Base-by-base conservation (phyloP, 345 rosid species). In the Heritiera fomes region DNA sequence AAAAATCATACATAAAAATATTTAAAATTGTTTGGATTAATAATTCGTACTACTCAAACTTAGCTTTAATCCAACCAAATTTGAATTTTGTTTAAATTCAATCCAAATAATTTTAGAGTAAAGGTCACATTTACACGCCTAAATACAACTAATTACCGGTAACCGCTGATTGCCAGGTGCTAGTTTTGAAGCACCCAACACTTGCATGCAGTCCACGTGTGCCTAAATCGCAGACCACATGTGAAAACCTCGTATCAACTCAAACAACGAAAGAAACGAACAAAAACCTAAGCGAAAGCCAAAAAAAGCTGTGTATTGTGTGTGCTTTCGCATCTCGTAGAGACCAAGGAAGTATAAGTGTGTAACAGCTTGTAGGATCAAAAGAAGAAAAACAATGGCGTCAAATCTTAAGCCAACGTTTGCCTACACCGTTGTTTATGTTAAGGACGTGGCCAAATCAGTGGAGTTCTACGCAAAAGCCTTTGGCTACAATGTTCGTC, bases 381-480 rank as follows among this genome's bases (percentile, higher is more conserved):
- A 18, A 73, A 45, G 80, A 55, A 64, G 72, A 23, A 3, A 71
- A 73, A 65, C 13, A 53, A 86, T 87, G 90, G 86, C 87, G 43
- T 82, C 93, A 3, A 78, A 80, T 82, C 78, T 72, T 18, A 84
- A 66, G 63, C 97, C 97, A 17, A 77, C 82, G 59, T 88, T 87
- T 71, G 98, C 89, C 23, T 95, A 91, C 83, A 82, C 89, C 20
- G 87, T 91, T 53, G 77, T 90, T 47, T 93, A 93, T 83, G 98
- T 92, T 10, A 78, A 78, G 67, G 96, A 92, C 78, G 96, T 93
- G 0, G 96, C 89, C 59, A 86, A 87, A 79, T 93, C 97, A 7
- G 85, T 88, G 0, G 94, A 82, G 52, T 92, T 95, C 84, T 95
- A 91, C 81, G 79, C 91, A 40, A 90, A 81, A 84, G 98, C 94